These are phyloP conservation scores for Jatropha curcas DNA, from an alignment of 345 rosid species.

Conservation along the genomic window DNA sequence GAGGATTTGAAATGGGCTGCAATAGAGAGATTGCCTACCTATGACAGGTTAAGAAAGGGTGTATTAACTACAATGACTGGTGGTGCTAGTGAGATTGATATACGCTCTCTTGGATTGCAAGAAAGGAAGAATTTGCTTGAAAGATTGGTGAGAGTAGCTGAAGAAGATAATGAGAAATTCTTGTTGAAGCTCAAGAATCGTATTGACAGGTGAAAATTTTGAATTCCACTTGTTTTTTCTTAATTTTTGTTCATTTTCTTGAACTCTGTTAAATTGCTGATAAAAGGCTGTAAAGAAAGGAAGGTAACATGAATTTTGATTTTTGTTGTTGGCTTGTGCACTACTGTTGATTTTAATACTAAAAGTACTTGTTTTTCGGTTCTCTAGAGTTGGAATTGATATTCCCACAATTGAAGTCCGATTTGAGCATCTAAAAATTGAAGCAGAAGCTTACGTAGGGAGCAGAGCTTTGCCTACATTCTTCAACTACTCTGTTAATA, in stretches of 20 bases:
- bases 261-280: neutral
- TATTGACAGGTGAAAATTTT: constrained; percentile 26
- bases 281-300: neutral
- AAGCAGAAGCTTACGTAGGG: constrained; percentile 63
- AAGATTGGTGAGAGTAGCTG: constrained; percentile 35
- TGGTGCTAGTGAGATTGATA: constrained; percentile 17
- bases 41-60: constrained; percentile 19
- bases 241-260: too few relatives aligned
- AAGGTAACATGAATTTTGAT: neutral
- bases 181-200: constrained; percentile 38
- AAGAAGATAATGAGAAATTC: constrained; percentile 47
- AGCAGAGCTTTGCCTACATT: constrained; percentile 67
- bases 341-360: neutral
- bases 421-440: constrained; percentile 46
- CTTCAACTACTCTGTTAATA: constrained; percentile 41
- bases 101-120: constrained; percentile 29
- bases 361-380: neutral
- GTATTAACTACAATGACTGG: constrained; percentile 6
- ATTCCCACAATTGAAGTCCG: constrained; percentile 51
- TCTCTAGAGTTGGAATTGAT: constrained; percentile 45
- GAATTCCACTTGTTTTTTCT: neutral
- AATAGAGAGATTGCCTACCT: constrained; percentile 18
- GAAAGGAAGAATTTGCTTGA: constrained; percentile 42
- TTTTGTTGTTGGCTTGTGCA: neutral
- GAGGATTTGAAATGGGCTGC: constrained; percentile 24